Conservation (phyloP, 1,284 basidiomycete genomes). For the Peniophora sp. region DNA sequence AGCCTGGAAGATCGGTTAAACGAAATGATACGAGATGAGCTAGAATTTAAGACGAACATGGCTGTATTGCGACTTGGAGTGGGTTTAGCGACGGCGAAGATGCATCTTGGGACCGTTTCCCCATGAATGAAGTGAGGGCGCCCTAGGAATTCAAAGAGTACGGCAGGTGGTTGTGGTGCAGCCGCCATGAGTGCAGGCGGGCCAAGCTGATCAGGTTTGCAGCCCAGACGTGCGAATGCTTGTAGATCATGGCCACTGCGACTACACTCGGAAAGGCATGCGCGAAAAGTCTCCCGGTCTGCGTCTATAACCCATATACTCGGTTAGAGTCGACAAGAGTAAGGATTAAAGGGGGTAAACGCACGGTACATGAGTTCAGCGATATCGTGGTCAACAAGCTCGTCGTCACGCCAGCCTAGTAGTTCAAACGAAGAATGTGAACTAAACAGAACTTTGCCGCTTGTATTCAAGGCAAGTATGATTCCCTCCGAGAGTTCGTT, state of each 20-base stretch:
- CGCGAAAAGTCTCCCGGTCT: conserved; percentile 51
- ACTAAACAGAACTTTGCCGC: conserved; percentile 62
- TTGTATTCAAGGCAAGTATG: conserved; percentile 56
- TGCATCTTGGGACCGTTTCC: conserved; percentile 35
- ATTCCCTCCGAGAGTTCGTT: conserved; percentile 71
- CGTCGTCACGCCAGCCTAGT: conserved; percentile 68
- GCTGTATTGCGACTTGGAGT: conserved; percentile 68
- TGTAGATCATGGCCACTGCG: conserved; percentile 38
- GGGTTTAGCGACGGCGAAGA: conserved; percentile 70
- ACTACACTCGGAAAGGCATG: conserved; percentile 44
- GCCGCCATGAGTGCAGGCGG: conserved; percentile 4
- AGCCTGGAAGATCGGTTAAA: conserved; percentile 39
- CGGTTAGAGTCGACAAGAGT: neutral
- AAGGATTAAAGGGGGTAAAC: conserved; percentile 12
- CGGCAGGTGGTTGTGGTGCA: conserved; percentile 22
- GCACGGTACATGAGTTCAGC: conserved; percentile 58
- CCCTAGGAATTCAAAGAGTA: conserved; percentile 71
- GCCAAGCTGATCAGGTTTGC: conserved; percentile 25
- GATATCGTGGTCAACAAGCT: conserved; percentile 63
- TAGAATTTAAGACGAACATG: conserved; percentile 31
- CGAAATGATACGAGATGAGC: neutral
- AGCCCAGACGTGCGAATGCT: conserved; percentile 58
- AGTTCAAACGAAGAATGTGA: conserved; percentile 62
- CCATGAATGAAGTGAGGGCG: conserved; percentile 46
- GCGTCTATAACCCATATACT: conserved; percentile 32